A percentile compares a stretch with the other conserved stretches of the same genome.
These are phyloP conservation scores for Alloascoidea hylecoeti DNA, from an alignment of 805 yeast species.

Conservation along the genomic window DNA sequence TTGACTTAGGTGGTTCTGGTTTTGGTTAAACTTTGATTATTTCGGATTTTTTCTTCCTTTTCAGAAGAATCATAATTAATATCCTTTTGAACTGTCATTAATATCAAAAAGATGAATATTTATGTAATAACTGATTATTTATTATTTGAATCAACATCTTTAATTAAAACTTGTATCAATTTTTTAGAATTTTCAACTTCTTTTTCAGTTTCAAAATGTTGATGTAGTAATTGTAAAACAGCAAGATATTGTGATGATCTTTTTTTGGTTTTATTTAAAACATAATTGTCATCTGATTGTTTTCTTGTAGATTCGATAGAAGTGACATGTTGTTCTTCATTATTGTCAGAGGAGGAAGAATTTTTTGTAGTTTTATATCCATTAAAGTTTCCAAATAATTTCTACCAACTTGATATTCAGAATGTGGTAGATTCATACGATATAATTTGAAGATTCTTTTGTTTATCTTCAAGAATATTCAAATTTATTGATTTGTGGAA, in stretches of 20 bases:
- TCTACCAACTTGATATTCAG: slow-evolving; percentile 25
- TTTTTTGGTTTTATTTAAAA: slow-evolving; percentile 58
- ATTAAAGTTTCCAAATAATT: slow-evolving; percentile 23
- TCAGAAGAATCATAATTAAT: background rate
- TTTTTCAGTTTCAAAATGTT: slow-evolving; percentile 6
- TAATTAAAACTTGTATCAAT: too few species aligned
- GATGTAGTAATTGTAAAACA: slow-evolving; percentile 45
- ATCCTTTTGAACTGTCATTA: too few species aligned
- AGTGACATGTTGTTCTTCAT: slow-evolving; percentile 5
- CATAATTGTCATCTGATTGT: slow-evolving; percentile 59
- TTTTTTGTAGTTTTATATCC: slow-evolving; percentile 15
- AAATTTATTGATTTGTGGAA: slow-evolving; percentile 11
- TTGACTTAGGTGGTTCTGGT: background rate
- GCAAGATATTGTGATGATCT: slow-evolving; percentile 71
- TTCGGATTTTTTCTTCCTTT: slow-evolving; percentile 1
- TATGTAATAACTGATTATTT: slow-evolving; percentile 1
- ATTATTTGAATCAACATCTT: background rate
- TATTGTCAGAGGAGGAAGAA: slow-evolving; percentile 12
- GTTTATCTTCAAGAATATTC: slow-evolving; percentile 18
- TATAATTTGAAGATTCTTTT: slow-evolving; percentile 22
- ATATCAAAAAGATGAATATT: background rate
- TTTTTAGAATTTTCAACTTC: slow-evolving; percentile 2
- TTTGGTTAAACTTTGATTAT: slow-evolving; percentile 1
- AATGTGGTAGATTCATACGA: slow-evolving; percentile 23
- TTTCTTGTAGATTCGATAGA: slow-evolving; percentile 37